A percentile compares a stretch with the other conserved stretches of the same genome.
Evolutionary conservation across 306 rosid genomes (phyloP).

Genomic region (Cajanus cajan): DNA sequence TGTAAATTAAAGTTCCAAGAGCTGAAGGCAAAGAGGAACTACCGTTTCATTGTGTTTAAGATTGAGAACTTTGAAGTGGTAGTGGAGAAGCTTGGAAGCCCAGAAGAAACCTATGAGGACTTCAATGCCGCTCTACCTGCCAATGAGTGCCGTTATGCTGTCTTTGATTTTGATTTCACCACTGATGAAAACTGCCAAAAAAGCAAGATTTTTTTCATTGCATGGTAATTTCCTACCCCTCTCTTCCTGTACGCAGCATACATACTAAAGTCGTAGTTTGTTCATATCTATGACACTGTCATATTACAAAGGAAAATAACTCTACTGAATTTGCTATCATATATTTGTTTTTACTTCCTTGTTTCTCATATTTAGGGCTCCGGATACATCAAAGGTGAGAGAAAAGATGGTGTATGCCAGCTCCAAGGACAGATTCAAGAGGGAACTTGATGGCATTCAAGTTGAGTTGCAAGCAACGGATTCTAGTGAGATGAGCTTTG

Average conservation of each 20-base stretch:
- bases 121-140: conserved; percentile 42
- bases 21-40: conserved; percentile 54
- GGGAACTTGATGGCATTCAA: conserved; percentile 53
- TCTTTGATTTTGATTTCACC: conserved; percentile 55
- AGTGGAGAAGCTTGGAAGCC: conserved; percentile 48
- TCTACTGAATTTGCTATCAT: not conserved
- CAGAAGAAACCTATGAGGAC: conserved; percentile 44
- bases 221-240: conserved; percentile 41
- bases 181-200: conserved; percentile 51
- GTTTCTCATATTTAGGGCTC: conserved; percentile 35
- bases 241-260: not conserved
- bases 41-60: conserved; percentile 54
- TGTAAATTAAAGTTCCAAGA: conserved; percentile 56
- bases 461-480: conserved; percentile 49
- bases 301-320: not conserved
- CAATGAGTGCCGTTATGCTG: conserved; percentile 60
- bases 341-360: not conserved
- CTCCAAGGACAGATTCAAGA: conserved; percentile 53
- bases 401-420: conserved; percentile 53
- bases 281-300: not conserved
- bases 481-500: conserved; percentile 44
- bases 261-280: not conserved
- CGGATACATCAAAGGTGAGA: conserved; percentile 44
- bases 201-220: conserved; percentile 66
- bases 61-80: conserved; percentile 48